Conservation (phyloP, 305 asterid genomes). For the Fraxinus sp. region DNA sequence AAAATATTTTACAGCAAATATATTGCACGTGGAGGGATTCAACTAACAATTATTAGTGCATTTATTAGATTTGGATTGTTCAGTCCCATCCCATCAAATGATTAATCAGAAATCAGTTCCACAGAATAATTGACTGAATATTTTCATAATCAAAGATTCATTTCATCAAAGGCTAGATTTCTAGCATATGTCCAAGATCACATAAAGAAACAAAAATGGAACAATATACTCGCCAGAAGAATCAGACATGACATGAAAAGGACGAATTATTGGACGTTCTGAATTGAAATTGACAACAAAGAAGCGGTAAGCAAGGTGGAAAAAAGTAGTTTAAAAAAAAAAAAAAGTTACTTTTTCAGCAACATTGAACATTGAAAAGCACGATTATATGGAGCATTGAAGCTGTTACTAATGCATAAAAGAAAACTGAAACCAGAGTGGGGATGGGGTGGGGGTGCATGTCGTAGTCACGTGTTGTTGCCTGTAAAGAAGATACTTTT, state of each 20-base stretch:
- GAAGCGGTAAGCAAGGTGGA: not conserved
- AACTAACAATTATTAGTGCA: not conserved
- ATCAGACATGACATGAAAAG: not conserved
- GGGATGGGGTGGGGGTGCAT: conserved; percentile 40
- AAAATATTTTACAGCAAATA: not conserved
- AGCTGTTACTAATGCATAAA: conserved; percentile 24
- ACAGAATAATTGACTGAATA: not conserved
- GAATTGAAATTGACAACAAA: not conserved
- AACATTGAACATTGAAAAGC: not conserved
- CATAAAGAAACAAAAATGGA: not conserved
- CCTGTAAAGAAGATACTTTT: conserved; percentile 7
- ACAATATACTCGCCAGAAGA: not conserved
- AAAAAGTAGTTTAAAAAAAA: not conserved
- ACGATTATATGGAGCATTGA: conserved; percentile 7
- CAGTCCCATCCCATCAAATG: not conserved
- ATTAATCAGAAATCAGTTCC: not conserved
- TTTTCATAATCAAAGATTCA: not conserved
- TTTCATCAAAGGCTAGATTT: not conserved
- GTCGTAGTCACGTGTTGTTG: conserved; percentile 58
- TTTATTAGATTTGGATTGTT: not conserved
- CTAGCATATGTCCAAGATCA: not conserved
- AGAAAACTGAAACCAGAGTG: not conserved
- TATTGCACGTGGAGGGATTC: not conserved
- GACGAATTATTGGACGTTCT: not conserved
- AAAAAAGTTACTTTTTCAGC: not conserved